Conservation (phyloP, 2,329 filamentous ascomycete species). For the Hypoxylon sp. region DNA sequence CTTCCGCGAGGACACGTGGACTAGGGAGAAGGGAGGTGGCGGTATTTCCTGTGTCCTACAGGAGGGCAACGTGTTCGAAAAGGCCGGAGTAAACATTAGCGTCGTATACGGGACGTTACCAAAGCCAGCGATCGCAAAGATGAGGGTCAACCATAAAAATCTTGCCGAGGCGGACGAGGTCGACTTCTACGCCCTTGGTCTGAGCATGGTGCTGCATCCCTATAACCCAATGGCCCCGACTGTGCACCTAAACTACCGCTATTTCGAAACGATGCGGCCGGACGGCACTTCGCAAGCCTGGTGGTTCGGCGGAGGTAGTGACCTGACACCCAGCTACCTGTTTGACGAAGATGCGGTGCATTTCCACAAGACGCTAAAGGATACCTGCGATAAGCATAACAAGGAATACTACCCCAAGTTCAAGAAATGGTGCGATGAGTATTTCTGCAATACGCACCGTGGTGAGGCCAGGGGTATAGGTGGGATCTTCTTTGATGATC, state of each 20-base stretch:
- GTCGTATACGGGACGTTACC: constrained; percentile 94
- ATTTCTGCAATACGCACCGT: constrained; percentile 95
- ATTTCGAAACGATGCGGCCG: constrained; percentile 94
- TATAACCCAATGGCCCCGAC: constrained; percentile 97
- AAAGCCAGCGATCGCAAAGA: constrained; percentile 88
- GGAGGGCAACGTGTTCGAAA: constrained; percentile 97
- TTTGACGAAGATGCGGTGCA: constrained; percentile 98
- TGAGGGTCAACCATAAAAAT: constrained; percentile 95
- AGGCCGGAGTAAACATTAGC: constrained; percentile 94
- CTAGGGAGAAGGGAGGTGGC: constrained; percentile 87
- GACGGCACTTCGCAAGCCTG: constrained; percentile 87
- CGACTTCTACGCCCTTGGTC: constrained; percentile 94
- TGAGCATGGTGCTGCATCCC: constrained; percentile 94
- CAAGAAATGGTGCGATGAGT: constrained; percentile 98
- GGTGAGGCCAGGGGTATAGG: constrained; percentile 89
- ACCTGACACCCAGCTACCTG: constrained; percentile 92
- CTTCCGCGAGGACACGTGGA: constrained; percentile 90
- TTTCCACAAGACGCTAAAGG: constrained; percentile 95
- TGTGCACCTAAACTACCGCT: constrained; percentile 97
- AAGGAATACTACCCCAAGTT: constrained; percentile 92
- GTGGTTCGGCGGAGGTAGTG: constrained; percentile 98
- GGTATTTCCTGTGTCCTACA: constrained; percentile 96
- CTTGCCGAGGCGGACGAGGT: constrained; percentile 80
- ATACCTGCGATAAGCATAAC: constrained; percentile 93
- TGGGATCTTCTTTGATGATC: constrained; percentile 98